phyloP scores from a whole-genome alignment of 169 alveolate genomes.

The Eimeria maxima region DNA sequence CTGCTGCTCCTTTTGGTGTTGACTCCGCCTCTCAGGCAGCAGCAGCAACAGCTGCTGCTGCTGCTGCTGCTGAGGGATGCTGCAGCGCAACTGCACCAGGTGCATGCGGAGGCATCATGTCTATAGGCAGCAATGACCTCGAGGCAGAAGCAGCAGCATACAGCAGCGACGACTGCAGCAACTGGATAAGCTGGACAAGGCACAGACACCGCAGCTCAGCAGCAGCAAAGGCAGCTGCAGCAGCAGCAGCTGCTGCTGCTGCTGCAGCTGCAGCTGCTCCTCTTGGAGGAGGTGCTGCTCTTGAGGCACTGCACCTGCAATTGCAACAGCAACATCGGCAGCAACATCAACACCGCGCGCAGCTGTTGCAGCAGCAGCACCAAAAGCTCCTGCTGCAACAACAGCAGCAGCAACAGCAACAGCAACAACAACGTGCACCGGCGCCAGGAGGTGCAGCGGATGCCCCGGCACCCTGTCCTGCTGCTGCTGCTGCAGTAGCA shows the following conservation, averaged over 20 bases:
- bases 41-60: not conserved
- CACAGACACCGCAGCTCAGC: conserved; percentile 39
- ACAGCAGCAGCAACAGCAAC: conserved; percentile 7
- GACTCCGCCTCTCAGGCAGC: conserved; percentile 54
- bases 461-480: not conserved
- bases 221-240: conserved; percentile 1
- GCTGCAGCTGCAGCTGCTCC: conserved; percentile 8
- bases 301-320: conserved; percentile 16
- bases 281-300: not conserved
- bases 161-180: conserved; percentile 62
- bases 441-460: not conserved
- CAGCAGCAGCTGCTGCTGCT: conserved; percentile 22
- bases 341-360: not conserved
- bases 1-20: conserved; percentile 63
- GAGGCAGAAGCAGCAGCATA: conserved; percentile 3
- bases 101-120: conserved; percentile 61
- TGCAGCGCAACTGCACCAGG: conserved; percentile 61
- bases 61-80: conserved; percentile 72
- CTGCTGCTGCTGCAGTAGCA: conserved; percentile 8
- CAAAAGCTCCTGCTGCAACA: not conserved
- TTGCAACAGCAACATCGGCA: conserved; percentile 11
- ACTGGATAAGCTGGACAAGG: not conserved
- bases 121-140: not conserved
- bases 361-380: conserved; percentile 3
- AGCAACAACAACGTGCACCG: not conserved